These are phyloP conservation scores for Suillus lakei DNA, from an alignment of 768 basidiomycete species.

Conservation along the genomic window DNA sequence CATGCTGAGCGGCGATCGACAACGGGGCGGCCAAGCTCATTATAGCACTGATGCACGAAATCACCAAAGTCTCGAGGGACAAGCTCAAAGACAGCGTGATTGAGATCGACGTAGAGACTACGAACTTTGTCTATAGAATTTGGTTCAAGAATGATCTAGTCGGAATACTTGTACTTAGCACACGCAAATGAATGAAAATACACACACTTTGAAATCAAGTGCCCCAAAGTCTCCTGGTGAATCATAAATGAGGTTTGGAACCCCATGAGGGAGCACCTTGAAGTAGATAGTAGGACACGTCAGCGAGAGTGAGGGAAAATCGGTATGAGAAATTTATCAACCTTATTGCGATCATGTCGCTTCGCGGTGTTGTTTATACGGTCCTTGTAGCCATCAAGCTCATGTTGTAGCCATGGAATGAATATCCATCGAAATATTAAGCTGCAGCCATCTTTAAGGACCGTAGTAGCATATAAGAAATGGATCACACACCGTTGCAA, in stretches of 20 bases:
- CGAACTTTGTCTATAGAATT: neutral
- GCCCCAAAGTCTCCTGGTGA: slow-evolving; percentile 32
- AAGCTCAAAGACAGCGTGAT: neutral
- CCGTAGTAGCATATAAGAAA: neutral
- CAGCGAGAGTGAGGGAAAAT: neutral
- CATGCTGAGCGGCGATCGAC: neutral
- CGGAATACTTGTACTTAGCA: neutral
- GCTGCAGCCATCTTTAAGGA: neutral
- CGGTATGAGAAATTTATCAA: neutral
- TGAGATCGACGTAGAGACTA: neutral
- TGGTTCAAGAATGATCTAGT: neutral
- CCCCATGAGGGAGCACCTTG: slow-evolving; percentile 40
- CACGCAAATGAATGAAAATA: neutral
- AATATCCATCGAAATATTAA: slow-evolving; percentile 42
- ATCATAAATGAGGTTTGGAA: slow-evolving; percentile 39
- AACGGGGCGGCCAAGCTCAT: neutral
- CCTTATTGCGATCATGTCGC: neutral
- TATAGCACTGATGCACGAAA: neutral
- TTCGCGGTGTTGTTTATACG: slow-evolving; percentile 11
- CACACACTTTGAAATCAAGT: slow-evolving; percentile 40
- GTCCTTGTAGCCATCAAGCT: slow-evolving; percentile 6
- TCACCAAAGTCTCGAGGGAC: neutral
- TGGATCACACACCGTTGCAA: slow-evolving; percentile 24
- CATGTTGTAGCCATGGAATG: slow-evolving; percentile 11
- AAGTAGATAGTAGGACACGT: neutral